phyloP scores from a whole-genome alignment of 2,329 filamentous ascomycete species.

The Fusarium sp. region DNA sequence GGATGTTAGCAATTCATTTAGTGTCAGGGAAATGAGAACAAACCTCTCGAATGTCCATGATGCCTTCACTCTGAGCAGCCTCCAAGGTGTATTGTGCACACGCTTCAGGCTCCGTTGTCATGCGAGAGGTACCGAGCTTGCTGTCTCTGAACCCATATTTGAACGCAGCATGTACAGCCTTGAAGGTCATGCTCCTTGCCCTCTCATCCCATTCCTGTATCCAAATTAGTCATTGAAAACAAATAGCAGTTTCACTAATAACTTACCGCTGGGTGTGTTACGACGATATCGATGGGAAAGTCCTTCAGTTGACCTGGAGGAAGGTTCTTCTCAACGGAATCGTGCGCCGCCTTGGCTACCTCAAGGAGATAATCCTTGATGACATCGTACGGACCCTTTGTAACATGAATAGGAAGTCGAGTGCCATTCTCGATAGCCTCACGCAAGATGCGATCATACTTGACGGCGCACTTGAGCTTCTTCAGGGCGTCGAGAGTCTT shows the following conservation, averaged over 20 bases:
- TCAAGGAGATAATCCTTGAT: constrained; percentile 19
- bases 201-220: constrained; percentile 22
- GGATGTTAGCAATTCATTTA: background rate
- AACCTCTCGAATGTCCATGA: constrained; percentile 11
- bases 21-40: background rate
- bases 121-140: background rate
- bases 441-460: background rate
- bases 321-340: constrained; percentile 10
- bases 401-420: constrained; percentile 15
- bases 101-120: constrained; percentile 23
- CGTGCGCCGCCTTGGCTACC: constrained; percentile 5
- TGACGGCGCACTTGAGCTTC: constrained; percentile 15
- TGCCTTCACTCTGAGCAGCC: background rate
- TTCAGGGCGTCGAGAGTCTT: constrained; percentile 7
- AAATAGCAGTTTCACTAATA: accelerated
- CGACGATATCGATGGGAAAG: constrained; percentile 23
- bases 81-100: constrained; percentile 26
- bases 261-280: constrained; percentile 25
- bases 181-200: constrained; percentile 21
- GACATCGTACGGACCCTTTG: constrained; percentile 19
- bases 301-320: background rate
- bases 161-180: constrained; percentile 21
- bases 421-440: background rate
- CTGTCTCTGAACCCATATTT: constrained; percentile 7
- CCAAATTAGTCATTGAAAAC: background rate